These are phyloP conservation scores for Candida maesae DNA, from an alignment of 805 yeast species.

Conservation along the genomic window DNA sequence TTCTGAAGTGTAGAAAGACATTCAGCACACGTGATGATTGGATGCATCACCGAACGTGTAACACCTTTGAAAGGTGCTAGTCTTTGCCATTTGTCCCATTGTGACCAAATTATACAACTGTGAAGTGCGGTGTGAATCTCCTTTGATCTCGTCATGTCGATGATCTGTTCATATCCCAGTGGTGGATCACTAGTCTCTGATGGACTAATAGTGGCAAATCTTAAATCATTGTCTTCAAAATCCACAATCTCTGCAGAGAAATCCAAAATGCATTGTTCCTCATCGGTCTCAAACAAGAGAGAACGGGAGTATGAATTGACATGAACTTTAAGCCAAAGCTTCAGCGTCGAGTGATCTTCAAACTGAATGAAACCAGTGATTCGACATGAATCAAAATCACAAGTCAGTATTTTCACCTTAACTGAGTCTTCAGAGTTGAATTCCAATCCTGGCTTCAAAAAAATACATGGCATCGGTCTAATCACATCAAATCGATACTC, in stretches of 20 bases:
- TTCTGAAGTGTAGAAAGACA: constrained; percentile 18
- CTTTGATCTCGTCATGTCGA: background rate
- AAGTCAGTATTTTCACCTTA: constrained; percentile 9
- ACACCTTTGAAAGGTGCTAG: constrained; percentile 20
- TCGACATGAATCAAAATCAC: constrained; percentile 1
- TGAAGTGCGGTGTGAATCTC: background rate
- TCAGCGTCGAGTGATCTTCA: constrained; percentile 2
- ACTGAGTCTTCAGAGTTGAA: constrained; percentile 9
- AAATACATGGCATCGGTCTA: constrained; percentile 14
- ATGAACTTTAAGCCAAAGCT: constrained; percentile 10
- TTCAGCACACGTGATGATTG: constrained; percentile 14
- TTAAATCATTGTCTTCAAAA: constrained; percentile 19
- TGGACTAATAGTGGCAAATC: constrained; percentile 7
- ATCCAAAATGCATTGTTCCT: constrained; percentile 1
- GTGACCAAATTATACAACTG: constrained; percentile 14
- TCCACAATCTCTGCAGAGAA: constrained; percentile 20
- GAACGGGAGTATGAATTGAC: too few species aligned
- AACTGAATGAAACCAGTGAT: constrained; percentile 10
- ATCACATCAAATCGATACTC: constrained; percentile 10
- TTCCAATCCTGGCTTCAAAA: constrained; percentile 17
- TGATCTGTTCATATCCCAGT: background rate
- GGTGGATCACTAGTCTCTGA: background rate
- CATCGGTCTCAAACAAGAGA: too few species aligned
- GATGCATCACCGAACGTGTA: constrained; percentile 2
- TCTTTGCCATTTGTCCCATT: constrained; percentile 21